Evolutionary conservation across 345 rosid genomes (phyloP).

Genomic region (Ceriops tagal): DNA sequence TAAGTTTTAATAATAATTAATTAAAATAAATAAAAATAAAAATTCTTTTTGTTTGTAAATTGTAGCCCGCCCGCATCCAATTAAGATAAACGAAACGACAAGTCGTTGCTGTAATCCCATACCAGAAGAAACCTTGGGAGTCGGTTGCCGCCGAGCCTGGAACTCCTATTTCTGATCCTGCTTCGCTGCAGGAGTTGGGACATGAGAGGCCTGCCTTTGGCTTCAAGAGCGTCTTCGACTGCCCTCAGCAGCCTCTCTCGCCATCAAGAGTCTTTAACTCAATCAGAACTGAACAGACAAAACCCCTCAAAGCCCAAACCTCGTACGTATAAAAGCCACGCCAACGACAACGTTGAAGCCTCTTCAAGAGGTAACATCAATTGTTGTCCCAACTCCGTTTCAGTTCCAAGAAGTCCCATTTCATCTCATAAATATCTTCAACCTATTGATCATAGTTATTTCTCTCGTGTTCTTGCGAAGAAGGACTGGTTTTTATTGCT

Average conservation of each 20-base stretch:
- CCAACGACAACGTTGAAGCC: slow-evolving; percentile 11
- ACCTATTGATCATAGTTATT: slow-evolving; percentile 41
- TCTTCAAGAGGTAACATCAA: slow-evolving; percentile 25
- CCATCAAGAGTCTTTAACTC: slow-evolving; percentile 6
- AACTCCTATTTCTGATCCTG: not conserved
- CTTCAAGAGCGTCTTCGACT: slow-evolving; percentile 43
- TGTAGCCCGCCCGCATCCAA: no score
- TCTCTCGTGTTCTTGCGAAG: slow-evolving; percentile 55
- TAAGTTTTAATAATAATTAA: no score
- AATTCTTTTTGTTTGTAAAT: no score
- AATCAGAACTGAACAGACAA: slow-evolving; percentile 1
- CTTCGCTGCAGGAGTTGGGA: slow-evolving; percentile 5
- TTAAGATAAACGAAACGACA: no score
- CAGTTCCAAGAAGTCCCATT: slow-evolving; percentile 9
- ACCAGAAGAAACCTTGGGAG: no score
- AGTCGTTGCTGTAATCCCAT: no score
- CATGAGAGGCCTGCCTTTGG: slow-evolving; percentile 55
- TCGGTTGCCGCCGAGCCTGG: no score
- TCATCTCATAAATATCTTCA: slow-evolving; percentile 17
- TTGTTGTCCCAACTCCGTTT: slow-evolving; percentile 8
- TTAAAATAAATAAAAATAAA: no score
- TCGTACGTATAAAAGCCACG: not conserved
- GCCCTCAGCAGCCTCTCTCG: slow-evolving; percentile 14
- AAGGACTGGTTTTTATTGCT: slow-evolving; percentile 73
- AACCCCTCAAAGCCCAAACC: slow-evolving; percentile 13